Evolutionary conservation across 805 yeast genomes (phyloP).

Genomic region (Candida quercuum): DNA sequence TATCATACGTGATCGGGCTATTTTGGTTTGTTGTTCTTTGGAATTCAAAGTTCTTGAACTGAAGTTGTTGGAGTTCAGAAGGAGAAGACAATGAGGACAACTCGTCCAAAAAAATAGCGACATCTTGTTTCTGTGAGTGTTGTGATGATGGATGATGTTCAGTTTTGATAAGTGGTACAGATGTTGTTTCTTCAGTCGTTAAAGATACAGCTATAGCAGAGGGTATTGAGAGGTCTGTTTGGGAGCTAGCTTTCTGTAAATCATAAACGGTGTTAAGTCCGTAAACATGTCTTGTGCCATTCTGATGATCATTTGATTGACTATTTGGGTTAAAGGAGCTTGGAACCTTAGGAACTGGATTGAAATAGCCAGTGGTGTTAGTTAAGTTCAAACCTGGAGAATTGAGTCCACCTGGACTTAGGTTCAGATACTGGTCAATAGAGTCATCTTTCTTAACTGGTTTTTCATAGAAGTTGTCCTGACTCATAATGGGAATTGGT

Average conservation of each 20-base stretch:
- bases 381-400: neutral
- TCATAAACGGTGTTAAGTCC: slow-evolving; percentile 14
- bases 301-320: neutral
- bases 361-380: neutral
- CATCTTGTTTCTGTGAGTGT: slow-evolving; percentile 2
- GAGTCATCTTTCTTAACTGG: neutral
- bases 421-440: neutral
- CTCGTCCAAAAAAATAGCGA: slow-evolving; percentile 15
- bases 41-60: neutral
- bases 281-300: slow-evolving; percentile 12
- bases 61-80: slow-evolving; percentile 1
- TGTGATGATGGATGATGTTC: neutral
- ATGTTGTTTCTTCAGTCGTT: too few species aligned
- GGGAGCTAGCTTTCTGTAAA: slow-evolving; percentile 11
- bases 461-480: too few species aligned
- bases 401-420: neutral
- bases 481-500: too few species aligned
- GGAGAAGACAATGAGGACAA: slow-evolving; percentile 12
- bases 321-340: neutral
- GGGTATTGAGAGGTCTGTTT: slow-evolving; percentile 6
- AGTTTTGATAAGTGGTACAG: too few species aligned
- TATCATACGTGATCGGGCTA: neutral
- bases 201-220: neutral
- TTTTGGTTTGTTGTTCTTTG: slow-evolving; percentile 1
- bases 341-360: neutral